Evolutionary conservation across 129 eudicot species (phyloP).

Genomic region (Tagetes erecta): DNA sequence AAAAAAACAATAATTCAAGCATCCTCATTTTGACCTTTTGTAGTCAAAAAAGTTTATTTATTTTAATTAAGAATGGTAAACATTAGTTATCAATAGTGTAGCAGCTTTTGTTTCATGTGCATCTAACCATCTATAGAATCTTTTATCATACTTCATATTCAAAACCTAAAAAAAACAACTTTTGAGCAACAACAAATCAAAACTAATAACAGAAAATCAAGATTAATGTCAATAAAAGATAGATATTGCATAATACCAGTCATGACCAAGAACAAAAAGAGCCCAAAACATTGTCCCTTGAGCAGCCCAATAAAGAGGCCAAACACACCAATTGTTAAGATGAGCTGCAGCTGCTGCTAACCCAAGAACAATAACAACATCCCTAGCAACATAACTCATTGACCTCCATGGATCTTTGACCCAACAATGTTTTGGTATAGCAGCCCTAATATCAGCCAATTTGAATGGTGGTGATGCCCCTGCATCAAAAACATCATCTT

Average conservation of each 20-base stretch:
- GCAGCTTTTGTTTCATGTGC: too few species aligned
- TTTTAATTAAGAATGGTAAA: too few species aligned
- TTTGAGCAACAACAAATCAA: conserved; percentile 20
- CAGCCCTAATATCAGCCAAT: conserved; percentile 53
- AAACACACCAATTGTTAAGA: conserved; percentile 50
- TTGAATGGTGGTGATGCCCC: conserved; percentile 66
- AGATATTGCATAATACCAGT: conserved; percentile 40
- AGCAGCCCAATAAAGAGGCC: conserved; percentile 78
- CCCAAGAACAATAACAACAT: conserved; percentile 50
- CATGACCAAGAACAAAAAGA: conserved; percentile 73
- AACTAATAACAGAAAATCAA: conserved; percentile 11
- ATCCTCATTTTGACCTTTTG: too few species aligned
- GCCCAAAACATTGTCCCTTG: conserved; percentile 80
- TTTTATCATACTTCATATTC: background rate
- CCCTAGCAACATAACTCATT: conserved; percentile 67
- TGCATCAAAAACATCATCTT: conserved; percentile 42
- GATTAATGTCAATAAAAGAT: background rate
- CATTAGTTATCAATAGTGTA: too few species aligned
- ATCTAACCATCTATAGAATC: too few species aligned
- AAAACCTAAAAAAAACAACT: conserved; percentile 5
- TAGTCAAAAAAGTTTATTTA: too few species aligned
- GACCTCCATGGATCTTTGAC: conserved; percentile 65
- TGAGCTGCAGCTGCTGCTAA: conserved; percentile 53
- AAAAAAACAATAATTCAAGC: too few species aligned
- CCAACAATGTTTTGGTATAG: conserved; percentile 76